These are phyloP conservation scores for Physcomitrium patens DNA, from an alignment of 225 moss, liverwort and hornwort species.

Conservation along the genomic window DNA sequence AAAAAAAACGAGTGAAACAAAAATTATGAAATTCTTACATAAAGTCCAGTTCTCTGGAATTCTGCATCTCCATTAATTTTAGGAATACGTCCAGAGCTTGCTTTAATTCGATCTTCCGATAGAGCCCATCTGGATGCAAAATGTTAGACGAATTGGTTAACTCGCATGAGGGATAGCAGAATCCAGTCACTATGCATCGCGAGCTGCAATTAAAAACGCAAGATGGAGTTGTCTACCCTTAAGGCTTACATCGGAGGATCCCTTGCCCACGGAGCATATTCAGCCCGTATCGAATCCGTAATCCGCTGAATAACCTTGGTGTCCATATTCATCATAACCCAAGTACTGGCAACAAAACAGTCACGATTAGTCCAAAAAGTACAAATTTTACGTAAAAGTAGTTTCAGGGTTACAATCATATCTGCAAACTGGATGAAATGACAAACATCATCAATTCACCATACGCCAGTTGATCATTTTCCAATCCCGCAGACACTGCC, in stretches of 20 bases:
- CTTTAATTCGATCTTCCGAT: conserved; percentile 52
- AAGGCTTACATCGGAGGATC: conserved; percentile 57
- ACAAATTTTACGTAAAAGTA: not conserved
- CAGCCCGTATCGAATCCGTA: conserved; percentile 47
- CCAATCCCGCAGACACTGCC: not conserved
- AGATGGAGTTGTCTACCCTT: not conserved
- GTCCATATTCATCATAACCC: conserved; percentile 73
- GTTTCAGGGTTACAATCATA: not conserved
- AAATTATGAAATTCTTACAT: conserved; percentile 34
- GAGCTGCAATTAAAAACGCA: not conserved
- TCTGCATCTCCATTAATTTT: conserved; percentile 63
- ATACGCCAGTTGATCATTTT: not conserved
- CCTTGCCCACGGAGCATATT: conserved; percentile 63
- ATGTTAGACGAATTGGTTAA: conserved; percentile 20
- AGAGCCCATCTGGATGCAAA: conserved; percentile 56
- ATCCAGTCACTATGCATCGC: not conserved
- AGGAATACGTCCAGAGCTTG: conserved; percentile 61
- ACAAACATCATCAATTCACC: not conserved
- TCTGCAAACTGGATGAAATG: not conserved
- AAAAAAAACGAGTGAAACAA: not conserved
- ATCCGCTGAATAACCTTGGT: conserved; percentile 60
- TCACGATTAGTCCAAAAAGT: conserved; percentile 27
- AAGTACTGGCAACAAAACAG: conserved; percentile 51
- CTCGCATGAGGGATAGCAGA: not conserved
- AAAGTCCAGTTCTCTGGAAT: conserved; percentile 43